Conservation (phyloP, 1,284 basidiomycete genomes). For the Vanrija sp. region DNA sequence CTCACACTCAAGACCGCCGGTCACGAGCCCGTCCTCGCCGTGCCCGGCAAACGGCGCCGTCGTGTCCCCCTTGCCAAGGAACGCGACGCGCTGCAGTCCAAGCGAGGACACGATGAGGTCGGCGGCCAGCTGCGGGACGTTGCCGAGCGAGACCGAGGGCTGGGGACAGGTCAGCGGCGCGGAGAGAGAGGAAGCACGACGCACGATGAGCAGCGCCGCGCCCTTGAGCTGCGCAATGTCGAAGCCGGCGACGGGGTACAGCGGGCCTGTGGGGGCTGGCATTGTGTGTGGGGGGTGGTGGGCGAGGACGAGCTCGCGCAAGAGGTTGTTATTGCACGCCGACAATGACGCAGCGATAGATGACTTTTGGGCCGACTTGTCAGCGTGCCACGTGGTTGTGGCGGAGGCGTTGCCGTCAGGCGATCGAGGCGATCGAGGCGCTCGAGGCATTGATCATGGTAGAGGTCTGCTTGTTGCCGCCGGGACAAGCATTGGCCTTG, state of each 20-base stretch:
- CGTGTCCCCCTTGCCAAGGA: slow-evolving; percentile 58
- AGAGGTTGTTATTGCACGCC: too few species aligned
- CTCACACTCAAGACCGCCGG: slow-evolving; percentile 69
- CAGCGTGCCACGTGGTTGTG: too few species aligned
- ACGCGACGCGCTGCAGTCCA: slow-evolving; percentile 58
- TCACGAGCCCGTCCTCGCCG: slow-evolving; percentile 63
- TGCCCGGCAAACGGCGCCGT: slow-evolving; percentile 66
- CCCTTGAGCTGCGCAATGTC: slow-evolving; percentile 4
- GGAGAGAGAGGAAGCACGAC: slow-evolving; percentile 83
- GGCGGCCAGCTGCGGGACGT: slow-evolving; percentile 68
- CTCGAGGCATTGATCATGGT: too few species aligned
- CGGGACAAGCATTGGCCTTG: too few species aligned
- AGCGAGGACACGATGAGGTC: slow-evolving; percentile 69
- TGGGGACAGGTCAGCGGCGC: slow-evolving; percentile 69
- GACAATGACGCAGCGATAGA: too few species aligned
- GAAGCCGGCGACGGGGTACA: slow-evolving; percentile 17
- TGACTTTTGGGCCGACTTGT: too few species aligned
- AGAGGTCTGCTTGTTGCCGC: too few species aligned
- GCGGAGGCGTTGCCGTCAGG: too few species aligned
- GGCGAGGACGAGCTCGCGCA: too few species aligned
- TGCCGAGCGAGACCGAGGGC: slow-evolving; percentile 75
- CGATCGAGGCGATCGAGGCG: too few species aligned
- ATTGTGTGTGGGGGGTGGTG: not conserved
- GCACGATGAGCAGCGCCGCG: slow-evolving; percentile 14
- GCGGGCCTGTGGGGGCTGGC: not conserved